phyloP scores from a whole-genome alignment of 1,139 yeast species.

The Barnettozyma hawaiiensis region DNA sequence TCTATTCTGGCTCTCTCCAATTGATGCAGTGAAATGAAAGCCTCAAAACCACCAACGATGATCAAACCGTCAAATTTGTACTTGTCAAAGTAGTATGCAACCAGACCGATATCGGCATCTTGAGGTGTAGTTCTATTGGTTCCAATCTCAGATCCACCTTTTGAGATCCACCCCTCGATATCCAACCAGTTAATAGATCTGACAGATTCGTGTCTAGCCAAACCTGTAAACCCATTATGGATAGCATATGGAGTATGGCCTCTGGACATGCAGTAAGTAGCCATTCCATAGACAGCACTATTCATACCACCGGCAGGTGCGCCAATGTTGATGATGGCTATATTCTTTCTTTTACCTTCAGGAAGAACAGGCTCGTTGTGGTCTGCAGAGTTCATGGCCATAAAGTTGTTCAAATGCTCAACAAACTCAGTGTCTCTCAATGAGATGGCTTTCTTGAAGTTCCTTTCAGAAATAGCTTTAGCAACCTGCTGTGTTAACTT shows the following conservation, averaged over 20 bases:
- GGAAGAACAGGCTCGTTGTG: constrained; percentile 53
- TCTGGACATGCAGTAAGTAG: constrained; percentile 80
- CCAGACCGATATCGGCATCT: constrained; percentile 71
- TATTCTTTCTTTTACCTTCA: constrained; percentile 41
- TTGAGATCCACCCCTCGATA: constrained; percentile 83
- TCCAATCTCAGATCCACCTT: constrained; percentile 94
- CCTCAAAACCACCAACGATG: constrained; percentile 94
- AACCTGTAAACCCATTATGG: constrained; percentile 89
- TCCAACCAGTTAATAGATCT: constrained; percentile 76
- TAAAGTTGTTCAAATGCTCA: constrained; percentile 68
- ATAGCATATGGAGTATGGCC: constrained; percentile 89
- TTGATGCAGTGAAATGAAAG: constrained; percentile 76
- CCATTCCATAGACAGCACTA: constrained; percentile 88
- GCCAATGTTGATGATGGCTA: constrained; percentile 87
- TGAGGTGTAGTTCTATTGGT: constrained; percentile 86
- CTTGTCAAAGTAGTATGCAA: constrained; percentile 87
- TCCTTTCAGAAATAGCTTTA: constrained; percentile 68
- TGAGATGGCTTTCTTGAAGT: constrained; percentile 80
- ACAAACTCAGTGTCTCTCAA: constrained; percentile 83
- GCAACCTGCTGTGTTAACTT: constrained; percentile 82
- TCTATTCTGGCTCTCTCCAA: constrained; percentile 63
- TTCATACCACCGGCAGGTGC: constrained; percentile 98
- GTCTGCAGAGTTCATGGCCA: constrained; percentile 65
- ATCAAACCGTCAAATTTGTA: constrained; percentile 79
- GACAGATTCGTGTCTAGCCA: constrained; percentile 74